Conservation (phyloP, 2,329 filamentous ascomycete species). For the Colletotrichum ledebouriae region DNA sequence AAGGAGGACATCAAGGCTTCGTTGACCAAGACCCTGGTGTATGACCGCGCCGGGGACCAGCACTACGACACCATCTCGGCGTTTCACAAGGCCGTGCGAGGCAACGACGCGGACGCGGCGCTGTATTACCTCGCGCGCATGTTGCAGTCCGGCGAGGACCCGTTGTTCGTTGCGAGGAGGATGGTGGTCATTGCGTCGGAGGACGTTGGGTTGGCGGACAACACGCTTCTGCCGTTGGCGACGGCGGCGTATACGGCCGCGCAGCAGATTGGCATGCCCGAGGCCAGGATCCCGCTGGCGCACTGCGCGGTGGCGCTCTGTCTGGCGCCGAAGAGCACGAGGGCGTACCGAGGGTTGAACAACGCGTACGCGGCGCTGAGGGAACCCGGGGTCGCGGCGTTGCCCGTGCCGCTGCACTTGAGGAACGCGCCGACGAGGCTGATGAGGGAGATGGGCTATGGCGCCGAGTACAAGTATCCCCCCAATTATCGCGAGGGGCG, state of each 20-base stretch:
- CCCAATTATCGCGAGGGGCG: conserved; percentile 87
- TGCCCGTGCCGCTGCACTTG: conserved; percentile 89
- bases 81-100: conserved; percentile 95
- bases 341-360: conserved; percentile 85
- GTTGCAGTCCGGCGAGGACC: conserved; percentile 95
- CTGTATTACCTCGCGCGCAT: conserved; percentile 97
- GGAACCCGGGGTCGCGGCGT: conserved; percentile 84
- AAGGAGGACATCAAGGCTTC: conserved; percentile 83
- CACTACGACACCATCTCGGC: conserved; percentile 98
- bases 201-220: conserved; percentile 92
- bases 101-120: conserved; percentile 86
- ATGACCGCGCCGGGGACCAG: conserved; percentile 94
- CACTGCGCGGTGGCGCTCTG: conserved; percentile 88
- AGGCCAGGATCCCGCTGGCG: conserved; percentile 91
- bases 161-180: conserved; percentile 89
- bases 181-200: conserved; percentile 97
- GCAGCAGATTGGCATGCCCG: conserved; percentile 95
- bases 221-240: conserved; percentile 83
- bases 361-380: conserved; percentile 83
- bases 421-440: conserved; percentile 91
- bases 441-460: conserved; percentile 94
- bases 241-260: conserved; percentile 88
- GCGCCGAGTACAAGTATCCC: conserved; percentile 95
- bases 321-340: conserved; percentile 86
- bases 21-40: conserved; percentile 92